phyloP scores from a whole-genome alignment of 179 eudicot species.

The Silene vulgaris region DNA sequence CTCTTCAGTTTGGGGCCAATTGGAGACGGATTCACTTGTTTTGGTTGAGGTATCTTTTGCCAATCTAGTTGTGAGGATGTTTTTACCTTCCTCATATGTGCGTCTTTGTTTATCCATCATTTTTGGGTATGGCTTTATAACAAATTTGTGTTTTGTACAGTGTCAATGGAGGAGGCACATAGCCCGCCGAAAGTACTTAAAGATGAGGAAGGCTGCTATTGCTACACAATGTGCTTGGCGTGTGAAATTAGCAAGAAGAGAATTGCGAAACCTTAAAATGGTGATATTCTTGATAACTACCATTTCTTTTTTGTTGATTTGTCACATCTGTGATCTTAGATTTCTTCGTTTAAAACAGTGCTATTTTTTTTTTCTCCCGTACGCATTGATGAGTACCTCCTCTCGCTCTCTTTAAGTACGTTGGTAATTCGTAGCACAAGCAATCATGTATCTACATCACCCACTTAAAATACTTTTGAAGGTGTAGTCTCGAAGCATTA shows the following conservation, averaged over 20 bases:
- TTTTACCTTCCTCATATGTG: background rate
- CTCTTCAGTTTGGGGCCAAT: background rate
- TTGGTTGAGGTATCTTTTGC: background rate
- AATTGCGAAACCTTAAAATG: slow-evolving; percentile 62
- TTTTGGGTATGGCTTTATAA: slow-evolving; percentile 3
- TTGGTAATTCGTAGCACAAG: background rate
- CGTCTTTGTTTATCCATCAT: background rate
- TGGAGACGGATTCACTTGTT: background rate
- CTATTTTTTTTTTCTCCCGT: background rate
- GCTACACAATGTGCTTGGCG: slow-evolving; percentile 68
- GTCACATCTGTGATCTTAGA: slow-evolving; percentile 6
- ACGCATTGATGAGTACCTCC: slow-evolving; percentile 4
- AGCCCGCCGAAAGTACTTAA: slow-evolving; percentile 30
- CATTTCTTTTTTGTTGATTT: background rate
- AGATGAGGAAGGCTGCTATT: slow-evolving; percentile 61
- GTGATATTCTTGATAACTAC: slow-evolving; percentile 30
- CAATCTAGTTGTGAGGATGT: background rate
- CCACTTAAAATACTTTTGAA: slow-evolving; percentile 5
- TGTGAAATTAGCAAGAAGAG: slow-evolving; percentile 52
- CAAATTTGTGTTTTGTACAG: slow-evolving; percentile 34
- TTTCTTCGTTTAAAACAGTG: background rate
- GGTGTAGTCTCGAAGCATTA: background rate
- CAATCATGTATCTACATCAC: background rate
- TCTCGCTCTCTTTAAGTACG: background rate
- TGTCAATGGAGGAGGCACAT: slow-evolving; percentile 52